Evolutionary conservation across 306 rosid species (phyloP).

Genomic region (Casuarina glauca): DNA sequence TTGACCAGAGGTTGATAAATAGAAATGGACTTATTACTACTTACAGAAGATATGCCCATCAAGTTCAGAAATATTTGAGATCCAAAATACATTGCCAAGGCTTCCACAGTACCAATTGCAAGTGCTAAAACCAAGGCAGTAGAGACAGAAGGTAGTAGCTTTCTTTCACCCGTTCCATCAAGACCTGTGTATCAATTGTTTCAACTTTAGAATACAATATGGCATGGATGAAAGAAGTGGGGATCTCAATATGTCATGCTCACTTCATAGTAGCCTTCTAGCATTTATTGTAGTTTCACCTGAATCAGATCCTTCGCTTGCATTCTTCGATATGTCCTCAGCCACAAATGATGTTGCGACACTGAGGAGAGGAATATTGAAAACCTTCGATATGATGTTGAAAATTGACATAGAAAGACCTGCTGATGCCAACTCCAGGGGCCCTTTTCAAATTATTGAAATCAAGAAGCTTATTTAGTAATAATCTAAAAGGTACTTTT

Average conservation of each 20-base stretch:
- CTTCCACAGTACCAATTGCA: constrained; percentile 83
- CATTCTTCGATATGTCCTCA: constrained; percentile 70
- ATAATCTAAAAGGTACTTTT: neutral
- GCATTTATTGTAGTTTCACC: constrained; percentile 41
- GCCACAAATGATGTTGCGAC: constrained; percentile 98
- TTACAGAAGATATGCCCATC: constrained; percentile 81
- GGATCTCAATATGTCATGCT: neutral
- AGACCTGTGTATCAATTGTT: constrained; percentile 36
- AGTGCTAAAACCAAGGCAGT: constrained; percentile 83
- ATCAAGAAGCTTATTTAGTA: neutral
- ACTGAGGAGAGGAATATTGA: constrained; percentile 90
- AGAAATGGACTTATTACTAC: constrained; percentile 23
- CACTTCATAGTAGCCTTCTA: neutral
- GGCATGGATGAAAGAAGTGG: too few relatives aligned
- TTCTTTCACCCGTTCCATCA: constrained; percentile 37
- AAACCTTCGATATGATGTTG: constrained; percentile 83
- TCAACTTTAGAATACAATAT: constrained; percentile 22
- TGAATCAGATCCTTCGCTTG: constrained; percentile 46
- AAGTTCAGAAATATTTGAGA: constrained; percentile 61
- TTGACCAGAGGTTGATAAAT: neutral
- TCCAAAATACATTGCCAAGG: constrained; percentile 73
- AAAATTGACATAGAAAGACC: constrained; percentile 89
- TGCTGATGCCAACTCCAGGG: constrained; percentile 89
- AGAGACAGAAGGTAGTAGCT: constrained; percentile 83
- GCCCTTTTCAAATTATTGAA: constrained; percentile 43